phyloP scores from a whole-genome alignment of 2,329 filamentous ascomycete species.

The Colletotrichum musicola region DNA sequence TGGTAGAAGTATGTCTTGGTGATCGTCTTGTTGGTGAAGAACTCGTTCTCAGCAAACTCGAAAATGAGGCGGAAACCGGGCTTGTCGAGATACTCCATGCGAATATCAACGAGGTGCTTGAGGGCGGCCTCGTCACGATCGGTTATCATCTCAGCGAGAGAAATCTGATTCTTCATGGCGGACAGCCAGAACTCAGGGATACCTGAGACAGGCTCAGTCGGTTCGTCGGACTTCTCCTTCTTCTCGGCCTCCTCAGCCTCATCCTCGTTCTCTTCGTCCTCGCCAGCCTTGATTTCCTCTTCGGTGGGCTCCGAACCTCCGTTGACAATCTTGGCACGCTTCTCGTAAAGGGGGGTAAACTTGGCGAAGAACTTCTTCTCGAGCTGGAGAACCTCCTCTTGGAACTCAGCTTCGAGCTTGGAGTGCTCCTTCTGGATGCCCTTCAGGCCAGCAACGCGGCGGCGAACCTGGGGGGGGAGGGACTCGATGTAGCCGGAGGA shows the following conservation, averaged over 20 bases:
- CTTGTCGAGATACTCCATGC: constrained; percentile 99
- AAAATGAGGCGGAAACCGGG: constrained; percentile 99
- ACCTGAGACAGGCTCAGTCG: constrained; percentile 72
- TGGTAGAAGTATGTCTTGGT: constrained; percentile 99
- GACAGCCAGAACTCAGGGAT: constrained; percentile 99
- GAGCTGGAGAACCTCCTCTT: constrained; percentile 96
- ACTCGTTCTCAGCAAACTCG: constrained; percentile 94
- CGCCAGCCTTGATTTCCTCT: constrained; percentile 86
- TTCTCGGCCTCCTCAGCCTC: constrained; percentile 68
- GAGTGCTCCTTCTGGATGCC: constrained; percentile 99
- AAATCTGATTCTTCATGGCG: constrained; percentile 99
- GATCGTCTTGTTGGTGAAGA: constrained; percentile 96
- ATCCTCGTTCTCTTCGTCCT: constrained; percentile 80
- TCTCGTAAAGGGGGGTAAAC: constrained; percentile 97
- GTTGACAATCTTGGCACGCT: constrained; percentile 93
- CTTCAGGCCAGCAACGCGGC: constrained; percentile 94
- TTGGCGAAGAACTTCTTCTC: constrained; percentile 99
- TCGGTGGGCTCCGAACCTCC: constrained; percentile 87
- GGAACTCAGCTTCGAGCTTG: constrained; percentile 97
- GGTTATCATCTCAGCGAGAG: constrained; percentile 97
- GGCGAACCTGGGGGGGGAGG: constrained; percentile 87
- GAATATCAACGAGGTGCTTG: constrained; percentile 90
- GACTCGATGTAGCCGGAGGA: constrained; percentile 99
- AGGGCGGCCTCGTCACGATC: constrained; percentile 96
- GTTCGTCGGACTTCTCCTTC: constrained; percentile 65